Percentiles rank a stretch among this genome's conserved stretches.
Conservation (phyloP, 192 early-diverging fungal genomes). For the Coemansia sp. region DNA sequence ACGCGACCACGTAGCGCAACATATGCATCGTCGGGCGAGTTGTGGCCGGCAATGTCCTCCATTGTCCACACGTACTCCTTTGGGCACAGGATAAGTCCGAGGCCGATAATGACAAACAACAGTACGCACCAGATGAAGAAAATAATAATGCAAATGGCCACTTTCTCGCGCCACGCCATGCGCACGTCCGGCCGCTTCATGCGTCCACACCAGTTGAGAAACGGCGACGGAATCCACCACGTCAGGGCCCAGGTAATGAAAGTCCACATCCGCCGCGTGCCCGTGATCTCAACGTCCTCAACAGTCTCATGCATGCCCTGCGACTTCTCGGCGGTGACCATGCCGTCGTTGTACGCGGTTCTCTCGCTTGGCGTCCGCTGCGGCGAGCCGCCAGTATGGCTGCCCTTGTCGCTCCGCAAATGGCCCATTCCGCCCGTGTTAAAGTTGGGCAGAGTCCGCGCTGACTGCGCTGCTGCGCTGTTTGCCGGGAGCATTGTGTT, state of each 20-base stretch:
- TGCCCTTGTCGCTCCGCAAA: background rate
- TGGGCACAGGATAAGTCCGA: constrained; percentile 71
- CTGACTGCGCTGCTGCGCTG: constrained; percentile 12
- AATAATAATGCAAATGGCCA: constrained; percentile 83
- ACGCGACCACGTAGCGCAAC: constrained; percentile 73
- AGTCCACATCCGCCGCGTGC: constrained; percentile 33
- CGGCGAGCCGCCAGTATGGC: constrained; percentile 5
- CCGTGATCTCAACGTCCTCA: constrained; percentile 38
- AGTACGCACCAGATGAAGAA: constrained; percentile 75
- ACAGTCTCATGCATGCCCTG: constrained; percentile 36
- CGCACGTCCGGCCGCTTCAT: constrained; percentile 90
- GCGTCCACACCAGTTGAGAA: constrained; percentile 49
- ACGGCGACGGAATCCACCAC: constrained; percentile 46
- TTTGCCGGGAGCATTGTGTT: background rate
- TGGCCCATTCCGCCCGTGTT: constrained; percentile 2
- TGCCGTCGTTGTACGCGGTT: constrained; percentile 20
- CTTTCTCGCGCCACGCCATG: constrained; percentile 97
- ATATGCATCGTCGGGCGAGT: constrained; percentile 52
- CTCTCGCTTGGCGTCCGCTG: constrained; percentile 26
- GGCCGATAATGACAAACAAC: constrained; percentile 85
- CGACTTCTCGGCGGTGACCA: constrained; percentile 11
- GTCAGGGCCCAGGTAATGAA: constrained; percentile 40
- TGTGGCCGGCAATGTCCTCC: constrained; percentile 61
- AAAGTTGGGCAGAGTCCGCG: constrained; percentile 24
- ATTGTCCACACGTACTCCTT: constrained; percentile 67